Conservation (phyloP, 2,329 filamentous ascomycete species). For the Colletotrichum viniferum region DNA sequence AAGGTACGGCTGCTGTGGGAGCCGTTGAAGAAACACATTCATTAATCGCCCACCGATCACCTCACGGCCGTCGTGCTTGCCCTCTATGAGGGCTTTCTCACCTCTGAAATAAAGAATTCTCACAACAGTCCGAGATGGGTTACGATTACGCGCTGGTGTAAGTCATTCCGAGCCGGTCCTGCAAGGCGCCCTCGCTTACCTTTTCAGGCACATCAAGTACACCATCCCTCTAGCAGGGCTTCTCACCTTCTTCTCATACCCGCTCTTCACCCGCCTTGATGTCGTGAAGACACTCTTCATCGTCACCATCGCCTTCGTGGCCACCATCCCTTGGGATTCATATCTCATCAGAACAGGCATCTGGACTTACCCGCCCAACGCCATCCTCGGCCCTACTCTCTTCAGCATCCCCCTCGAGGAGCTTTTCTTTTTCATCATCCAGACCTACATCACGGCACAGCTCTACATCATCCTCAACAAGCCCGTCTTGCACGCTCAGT, state of each 20-base stretch:
- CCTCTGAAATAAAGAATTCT: not conserved
- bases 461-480: conserved; percentile 73
- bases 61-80: not conserved
- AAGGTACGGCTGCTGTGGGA: not conserved
- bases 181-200: not conserved
- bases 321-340: conserved; percentile 79
- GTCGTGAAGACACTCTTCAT: conserved; percentile 66
- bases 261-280: conserved; percentile 66
- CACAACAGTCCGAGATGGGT: conserved; percentile 48
- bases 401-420: conserved; percentile 74
- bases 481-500: conserved; percentile 57
- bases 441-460: conserved; percentile 75
- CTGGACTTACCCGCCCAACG: conserved; percentile 73
- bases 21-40: not conserved
- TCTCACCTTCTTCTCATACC: conserved; percentile 63
- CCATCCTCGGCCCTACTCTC: conserved; percentile 65
- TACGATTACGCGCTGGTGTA: conserved; percentile 68
- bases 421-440: conserved; percentile 78
- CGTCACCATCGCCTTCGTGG: conserved; percentile 65
- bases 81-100: not conserved
- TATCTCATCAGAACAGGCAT: conserved; percentile 71
- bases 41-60: not conserved
- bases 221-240: conserved; percentile 67
- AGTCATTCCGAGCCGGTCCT: conserved; percentile 29
- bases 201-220: conserved; percentile 65